These are phyloP conservation scores for Elasticomyces elasticus DNA, from an alignment of 495 filamentous ascomycete genomes.

Conservation along the genomic window DNA sequence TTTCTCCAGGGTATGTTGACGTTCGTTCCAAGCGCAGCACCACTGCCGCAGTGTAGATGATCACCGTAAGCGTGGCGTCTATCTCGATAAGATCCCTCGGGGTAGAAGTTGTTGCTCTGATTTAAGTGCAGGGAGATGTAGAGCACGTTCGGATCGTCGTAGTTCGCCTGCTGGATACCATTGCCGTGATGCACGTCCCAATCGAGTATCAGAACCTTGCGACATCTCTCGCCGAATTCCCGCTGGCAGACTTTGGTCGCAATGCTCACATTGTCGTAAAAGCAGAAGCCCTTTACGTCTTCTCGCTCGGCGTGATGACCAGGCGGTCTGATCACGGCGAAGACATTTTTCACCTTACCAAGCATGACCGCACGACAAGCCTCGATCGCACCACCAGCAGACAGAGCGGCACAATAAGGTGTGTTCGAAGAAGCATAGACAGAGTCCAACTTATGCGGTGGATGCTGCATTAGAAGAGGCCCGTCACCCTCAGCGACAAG, in stretches of 20 bases:
- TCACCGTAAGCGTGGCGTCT: conserved; percentile 55
- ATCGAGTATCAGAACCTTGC: conserved; percentile 86
- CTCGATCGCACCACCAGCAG: conserved; percentile 92
- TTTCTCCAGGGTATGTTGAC: conserved; percentile 94
- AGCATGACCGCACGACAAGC: conserved; percentile 75
- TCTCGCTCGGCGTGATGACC: conserved; percentile 89
- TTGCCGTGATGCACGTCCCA: conserved; percentile 90
- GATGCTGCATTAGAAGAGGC: conserved; percentile 46
- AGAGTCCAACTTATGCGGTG: conserved; percentile 50
- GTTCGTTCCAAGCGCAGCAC: conserved; percentile 69
- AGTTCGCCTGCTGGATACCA: conserved; percentile 93
- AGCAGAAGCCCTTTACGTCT: conserved; percentile 81
- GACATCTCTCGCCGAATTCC: conserved; percentile 63
- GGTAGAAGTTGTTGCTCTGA: conserved; percentile 74
- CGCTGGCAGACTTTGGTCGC: conserved; percentile 73
- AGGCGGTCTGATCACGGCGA: conserved; percentile 87
- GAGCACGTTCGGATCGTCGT: conserved; percentile 84
- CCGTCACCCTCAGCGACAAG: no score
- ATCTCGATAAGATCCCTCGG: conserved; percentile 36
- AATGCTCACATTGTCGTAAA: conserved; percentile 95
- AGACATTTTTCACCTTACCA: conserved; percentile 78
- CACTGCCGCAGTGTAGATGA: conserved; percentile 63
- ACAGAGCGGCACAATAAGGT: conserved; percentile 67
- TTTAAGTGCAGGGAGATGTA: conserved; percentile 97
- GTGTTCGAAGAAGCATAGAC: conserved; percentile 82